Percentiles rank a stretch among this genome's conserved stretches.
Conservation (phyloP, 106 monocot species). For the Vanilla planifolia region DNA sequence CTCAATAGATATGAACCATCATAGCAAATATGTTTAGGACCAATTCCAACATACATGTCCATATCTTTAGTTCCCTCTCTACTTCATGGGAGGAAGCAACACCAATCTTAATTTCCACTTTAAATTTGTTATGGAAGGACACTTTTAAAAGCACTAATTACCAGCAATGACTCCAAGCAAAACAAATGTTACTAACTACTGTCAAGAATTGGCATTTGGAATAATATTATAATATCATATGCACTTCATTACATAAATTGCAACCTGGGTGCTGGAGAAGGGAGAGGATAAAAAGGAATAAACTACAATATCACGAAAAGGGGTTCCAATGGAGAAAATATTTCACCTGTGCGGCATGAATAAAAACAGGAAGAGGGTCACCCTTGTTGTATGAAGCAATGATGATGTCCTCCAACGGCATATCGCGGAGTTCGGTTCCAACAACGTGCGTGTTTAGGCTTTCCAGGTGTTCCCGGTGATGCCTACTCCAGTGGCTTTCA, state of each 20-base stretch:
- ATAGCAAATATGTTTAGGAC: too few relatives aligned
- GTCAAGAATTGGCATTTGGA: too few relatives aligned
- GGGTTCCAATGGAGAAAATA: background rate
- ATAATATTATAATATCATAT: too few relatives aligned
- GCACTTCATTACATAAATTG: too few relatives aligned
- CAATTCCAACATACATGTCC: too few relatives aligned
- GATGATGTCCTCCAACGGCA: slow-evolving; percentile 50
- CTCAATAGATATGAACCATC: too few relatives aligned
- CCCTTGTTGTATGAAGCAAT: slow-evolving; percentile 69
- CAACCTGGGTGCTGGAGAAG: too few relatives aligned
- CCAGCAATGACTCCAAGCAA: background rate
- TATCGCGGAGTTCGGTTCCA: slow-evolving; percentile 50
- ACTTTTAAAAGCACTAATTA: background rate
- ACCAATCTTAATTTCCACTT: background rate
- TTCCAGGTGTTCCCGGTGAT: slow-evolving; percentile 65
- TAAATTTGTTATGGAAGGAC: background rate
- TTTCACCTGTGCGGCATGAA: slow-evolving; percentile 71
- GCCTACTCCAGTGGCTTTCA: slow-evolving; percentile 74
- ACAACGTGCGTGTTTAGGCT: slow-evolving; percentile 54
- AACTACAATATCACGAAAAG: background rate
- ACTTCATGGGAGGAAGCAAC: background rate
- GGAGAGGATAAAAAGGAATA: background rate
- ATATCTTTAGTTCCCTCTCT: background rate
- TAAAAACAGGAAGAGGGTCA: slow-evolving; percentile 54
- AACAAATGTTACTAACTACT: too few relatives aligned